Percentiles rank a stretch among this genome's conserved stretches.
phyloP scores from a whole-genome alignment of 2,329 filamentous ascomycete genomes.

The Bipolaris cookei region DNA sequence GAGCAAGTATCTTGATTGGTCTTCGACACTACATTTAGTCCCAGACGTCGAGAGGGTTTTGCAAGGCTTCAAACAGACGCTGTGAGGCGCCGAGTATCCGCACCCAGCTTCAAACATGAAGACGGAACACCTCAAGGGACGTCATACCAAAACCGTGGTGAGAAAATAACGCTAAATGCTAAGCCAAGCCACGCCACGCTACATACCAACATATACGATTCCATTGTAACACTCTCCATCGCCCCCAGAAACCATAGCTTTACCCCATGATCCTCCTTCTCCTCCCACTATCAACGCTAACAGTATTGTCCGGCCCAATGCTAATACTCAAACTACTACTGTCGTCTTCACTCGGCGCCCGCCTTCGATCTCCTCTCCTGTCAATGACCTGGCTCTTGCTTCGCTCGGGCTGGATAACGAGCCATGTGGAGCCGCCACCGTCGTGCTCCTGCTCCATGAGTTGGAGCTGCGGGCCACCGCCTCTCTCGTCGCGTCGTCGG shows the following conservation, averaged over 20 bases:
- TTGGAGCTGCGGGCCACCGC: constrained; percentile 37
- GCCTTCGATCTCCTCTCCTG: constrained; percentile 18
- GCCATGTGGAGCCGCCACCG: constrained; percentile 45
- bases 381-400: constrained; percentile 40
- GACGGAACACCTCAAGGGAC: background rate
- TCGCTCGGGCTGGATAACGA: constrained; percentile 47
- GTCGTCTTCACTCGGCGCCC: constrained; percentile 38
- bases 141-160: no score
- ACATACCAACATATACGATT: constrained; percentile 4
- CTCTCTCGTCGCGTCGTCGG: constrained; percentile 11
- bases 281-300: constrained; percentile 47
- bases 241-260: background rate
- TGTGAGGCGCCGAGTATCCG: background rate
- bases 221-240: background rate
- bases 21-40: no score
- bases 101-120: background rate
- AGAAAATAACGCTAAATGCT: constrained; percentile 7
- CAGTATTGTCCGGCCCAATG: constrained; percentile 48
- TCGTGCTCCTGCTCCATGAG: constrained; percentile 47
- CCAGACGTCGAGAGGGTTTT: background rate
- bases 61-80: background rate
- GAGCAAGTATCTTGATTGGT: no score
- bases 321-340: constrained; percentile 46
- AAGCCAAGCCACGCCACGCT: constrained; percentile 18
- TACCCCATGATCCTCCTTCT: constrained; percentile 40